Percentiles rank a stretch among this genome's conserved stretches.
phyloP scores from a whole-genome alignment of 352 stramenopile species.

The Thalassiosira sp. region DNA sequence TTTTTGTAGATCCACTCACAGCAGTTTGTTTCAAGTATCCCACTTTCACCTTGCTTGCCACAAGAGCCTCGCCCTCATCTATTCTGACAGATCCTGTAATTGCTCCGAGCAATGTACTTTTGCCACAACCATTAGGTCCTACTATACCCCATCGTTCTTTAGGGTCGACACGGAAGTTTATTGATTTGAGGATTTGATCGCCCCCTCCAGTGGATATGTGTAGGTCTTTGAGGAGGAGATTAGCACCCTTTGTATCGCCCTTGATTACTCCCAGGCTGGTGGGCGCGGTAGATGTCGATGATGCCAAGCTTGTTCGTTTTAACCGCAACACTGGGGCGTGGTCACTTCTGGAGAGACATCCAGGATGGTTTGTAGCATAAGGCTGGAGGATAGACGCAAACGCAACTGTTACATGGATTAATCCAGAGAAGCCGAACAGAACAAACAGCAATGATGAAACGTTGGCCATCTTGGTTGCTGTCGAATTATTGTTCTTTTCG shows the following conservation, averaged over 20 bases:
- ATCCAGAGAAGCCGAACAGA: not conserved
- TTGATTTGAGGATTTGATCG: slow-evolving; percentile 68
- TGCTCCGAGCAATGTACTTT: slow-evolving; percentile 89
- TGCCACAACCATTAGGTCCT: slow-evolving; percentile 75
- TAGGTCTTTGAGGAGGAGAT: slow-evolving; percentile 51
- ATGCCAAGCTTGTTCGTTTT: slow-evolving; percentile 8
- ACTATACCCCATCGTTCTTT: slow-evolving; percentile 75
- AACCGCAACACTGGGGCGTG: not conserved
- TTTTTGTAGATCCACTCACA: slow-evolving; percentile 81
- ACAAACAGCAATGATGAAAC: slow-evolving; percentile 11
- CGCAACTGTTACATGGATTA: not conserved
- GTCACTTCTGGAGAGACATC: not conserved
- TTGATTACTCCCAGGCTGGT: slow-evolving; percentile 33
- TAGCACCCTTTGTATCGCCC: slow-evolving; percentile 57
- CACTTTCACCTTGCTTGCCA: slow-evolving; percentile 60
- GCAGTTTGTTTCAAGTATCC: slow-evolving; percentile 85
- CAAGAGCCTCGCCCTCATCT: slow-evolving; percentile 81
- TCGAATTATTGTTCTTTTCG: not conserved
- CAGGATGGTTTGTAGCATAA: not conserved
- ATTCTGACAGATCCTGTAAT: slow-evolving; percentile 89
- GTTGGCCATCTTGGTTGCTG: not conserved
- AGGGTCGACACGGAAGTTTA: slow-evolving; percentile 77
- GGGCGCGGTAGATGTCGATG: slow-evolving; percentile 7
- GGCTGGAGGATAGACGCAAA: slow-evolving; percentile 6
- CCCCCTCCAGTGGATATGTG: slow-evolving; percentile 56